Conservation (phyloP, 345 rosid species). For the Brassica juncea region DNA sequence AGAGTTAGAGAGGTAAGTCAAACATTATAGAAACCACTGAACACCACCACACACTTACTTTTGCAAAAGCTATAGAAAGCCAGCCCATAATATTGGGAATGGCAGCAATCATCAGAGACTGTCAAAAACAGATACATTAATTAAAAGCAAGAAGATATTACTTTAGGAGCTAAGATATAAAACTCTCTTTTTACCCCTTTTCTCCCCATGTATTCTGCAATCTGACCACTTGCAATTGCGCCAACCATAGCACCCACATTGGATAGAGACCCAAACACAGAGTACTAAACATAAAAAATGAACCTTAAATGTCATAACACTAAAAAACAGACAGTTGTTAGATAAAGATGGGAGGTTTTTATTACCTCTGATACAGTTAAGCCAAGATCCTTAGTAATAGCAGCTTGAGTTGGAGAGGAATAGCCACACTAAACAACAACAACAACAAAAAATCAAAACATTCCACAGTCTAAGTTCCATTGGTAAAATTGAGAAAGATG, state of each 20-base stretch:
- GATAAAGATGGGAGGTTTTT: slow-evolving; percentile 2
- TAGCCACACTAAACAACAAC: slow-evolving; percentile 61
- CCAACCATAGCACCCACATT: slow-evolving; percentile 99
- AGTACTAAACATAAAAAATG: slow-evolving; percentile 55
- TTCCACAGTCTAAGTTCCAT: not conserved
- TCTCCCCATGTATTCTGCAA: slow-evolving; percentile 82
- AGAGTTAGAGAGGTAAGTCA: slow-evolving; percentile 5
- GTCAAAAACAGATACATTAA: slow-evolving; percentile 25
- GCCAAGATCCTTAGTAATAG: slow-evolving; percentile 71
- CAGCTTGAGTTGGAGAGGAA: slow-evolving; percentile 88
- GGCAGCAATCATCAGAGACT: slow-evolving; percentile 96
- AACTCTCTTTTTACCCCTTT: slow-evolving; percentile 68
- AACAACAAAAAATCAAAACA: not conserved
- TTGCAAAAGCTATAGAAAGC: slow-evolving; percentile 92
- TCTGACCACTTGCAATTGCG: slow-evolving; percentile 97
- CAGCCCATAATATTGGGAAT: slow-evolving; percentile 95
- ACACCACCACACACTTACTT: slow-evolving; percentile 50
- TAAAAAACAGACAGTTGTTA: slow-evolving; percentile 16
- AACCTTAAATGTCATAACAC: slow-evolving; percentile 30
- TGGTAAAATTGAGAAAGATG: not conserved
- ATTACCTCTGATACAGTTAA: slow-evolving; percentile 79
- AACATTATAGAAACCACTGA: slow-evolving; percentile 1
- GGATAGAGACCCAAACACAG: slow-evolving; percentile 85
- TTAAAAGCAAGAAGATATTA: slow-evolving; percentile 1
- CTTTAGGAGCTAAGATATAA: not conserved